Base-by-base conservation (phyloP, 805 yeast species). In the Candida lessepsii region DNA sequence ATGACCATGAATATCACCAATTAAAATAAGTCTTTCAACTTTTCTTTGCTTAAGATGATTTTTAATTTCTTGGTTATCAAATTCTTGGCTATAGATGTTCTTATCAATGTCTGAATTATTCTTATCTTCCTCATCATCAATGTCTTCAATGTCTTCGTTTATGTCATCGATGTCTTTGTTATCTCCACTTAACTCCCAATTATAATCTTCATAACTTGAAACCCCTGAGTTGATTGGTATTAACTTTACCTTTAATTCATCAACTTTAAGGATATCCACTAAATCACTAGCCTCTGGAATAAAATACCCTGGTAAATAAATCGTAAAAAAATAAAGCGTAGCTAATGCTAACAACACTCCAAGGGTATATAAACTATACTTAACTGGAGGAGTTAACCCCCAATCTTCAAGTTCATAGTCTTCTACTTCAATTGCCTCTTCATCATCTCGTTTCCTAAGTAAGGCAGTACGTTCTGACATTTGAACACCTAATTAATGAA, bases 1-100 rank as follows among this genome's bases (percentile, higher is more conserved):
- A 50, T 81, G 80, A 2, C 96, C 97, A 62, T 90, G 98, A 16
- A 90, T 78, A 58, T 90, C 98, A 3, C 98, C 97, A 18, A 90
- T 70, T 34, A 88, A 55, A 3, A 91, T 70, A 11, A 85, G 54
- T 44, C 95, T 67, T 29, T 69, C 70, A 8, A 54, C 60, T 17
- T 35, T 18, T 15, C 16, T 27, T n/a, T n/a, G n/a, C n/a, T n/a
- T n/a, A n/a, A n/a, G n/a, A n/a, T n/a, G n/a, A n/a, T n/a, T n/a
- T n/a, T n/a, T n/a, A n/a, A n/a, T n/a, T n/a, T n/a, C n/a, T n/a
- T n/a, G n/a, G n/a, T n/a, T n/a, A n/a, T n/a, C n/a, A n/a, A n/a
- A n/a, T n/a, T n/a, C n/a, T n/a, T n/a, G 23, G 23, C 23, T 20
- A 20, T 20, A 17, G n/a, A 28, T 20, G 13, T n/a, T n/a, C 11